Conservation (phyloP, 2,329 filamentous ascomycete species). For the Xylaria sp. region DNA sequence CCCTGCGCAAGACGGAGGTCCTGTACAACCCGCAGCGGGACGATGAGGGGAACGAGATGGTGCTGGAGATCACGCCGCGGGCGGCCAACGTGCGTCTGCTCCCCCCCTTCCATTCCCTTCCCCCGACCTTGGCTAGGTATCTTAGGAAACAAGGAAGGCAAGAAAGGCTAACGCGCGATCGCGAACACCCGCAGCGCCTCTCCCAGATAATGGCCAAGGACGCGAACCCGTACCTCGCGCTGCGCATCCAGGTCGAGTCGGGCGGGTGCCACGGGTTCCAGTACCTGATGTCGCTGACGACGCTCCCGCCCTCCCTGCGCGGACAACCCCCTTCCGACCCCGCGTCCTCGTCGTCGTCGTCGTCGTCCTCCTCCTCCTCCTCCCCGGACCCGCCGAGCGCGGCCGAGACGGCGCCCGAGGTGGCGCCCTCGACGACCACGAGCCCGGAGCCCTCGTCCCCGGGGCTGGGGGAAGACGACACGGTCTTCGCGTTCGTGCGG, state of each 20-base stretch:
- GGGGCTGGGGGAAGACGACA: conserved; percentile 71
- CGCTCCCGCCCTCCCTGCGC: conserved; percentile 48
- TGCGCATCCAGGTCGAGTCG: conserved; percentile 90
- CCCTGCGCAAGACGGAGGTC: conserved; percentile 48
- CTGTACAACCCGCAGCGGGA: conserved; percentile 75
- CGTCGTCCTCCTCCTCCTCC: conserved; percentile 13
- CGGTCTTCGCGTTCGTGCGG: conserved; percentile 73
- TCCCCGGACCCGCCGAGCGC: background rate
- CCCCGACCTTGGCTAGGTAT: background rate
- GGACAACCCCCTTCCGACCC: conserved; percentile 13
- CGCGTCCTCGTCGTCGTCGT: conserved; percentile 10
- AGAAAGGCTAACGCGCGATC: too few relatives aligned
- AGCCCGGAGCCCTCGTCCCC: conserved; percentile 22
- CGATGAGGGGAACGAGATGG: conserved; percentile 83
- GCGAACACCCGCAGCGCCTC: conserved; percentile 58
- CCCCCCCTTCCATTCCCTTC: background rate
- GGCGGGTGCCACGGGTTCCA: conserved; percentile 98
- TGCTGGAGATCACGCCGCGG: conserved; percentile 79
- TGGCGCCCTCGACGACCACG: conserved; percentile 36
- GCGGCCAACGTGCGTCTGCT: conserved; percentile 68
- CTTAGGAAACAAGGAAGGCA: too few relatives aligned
- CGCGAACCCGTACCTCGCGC: conserved; percentile 74
- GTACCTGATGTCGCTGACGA: conserved; percentile 87
- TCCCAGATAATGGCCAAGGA: conserved; percentile 74
- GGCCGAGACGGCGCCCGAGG: conserved; percentile 12